These are phyloP conservation scores for Pichia sp. DNA, from an alignment of 1,139 yeast species.

Conservation along the genomic window DNA sequence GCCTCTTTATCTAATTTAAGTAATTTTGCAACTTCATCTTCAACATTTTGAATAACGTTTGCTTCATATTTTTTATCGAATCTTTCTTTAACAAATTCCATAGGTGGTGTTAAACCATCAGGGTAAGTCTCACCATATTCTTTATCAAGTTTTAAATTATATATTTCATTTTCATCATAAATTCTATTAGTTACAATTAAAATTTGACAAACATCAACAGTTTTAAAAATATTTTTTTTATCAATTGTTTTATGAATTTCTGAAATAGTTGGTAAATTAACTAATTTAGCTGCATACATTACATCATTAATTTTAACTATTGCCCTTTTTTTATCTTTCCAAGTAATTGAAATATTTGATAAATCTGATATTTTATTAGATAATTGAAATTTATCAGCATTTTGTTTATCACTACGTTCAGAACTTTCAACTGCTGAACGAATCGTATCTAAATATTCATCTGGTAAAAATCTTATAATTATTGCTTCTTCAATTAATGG, in stretches of 20 bases:
- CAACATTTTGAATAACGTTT: conserved; percentile 59
- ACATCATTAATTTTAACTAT: conserved; percentile 49
- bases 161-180: conserved; percentile 47
- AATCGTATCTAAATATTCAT: conserved; percentile 66
- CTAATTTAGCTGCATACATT: conserved; percentile 73
- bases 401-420: conserved; percentile 13
- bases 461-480: conserved; percentile 71
- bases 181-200: conserved; percentile 66
- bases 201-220: conserved; percentile 83
- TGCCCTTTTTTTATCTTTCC: conserved; percentile 78
- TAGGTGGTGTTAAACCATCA: conserved; percentile 84
- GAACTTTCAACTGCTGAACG: conserved; percentile 76
- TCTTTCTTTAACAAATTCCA: conserved; percentile 50
- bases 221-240: conserved; percentile 80
- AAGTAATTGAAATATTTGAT: conserved; percentile 64
- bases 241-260: conserved; percentile 90
- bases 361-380: conserved; percentile 38
- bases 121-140: conserved; percentile 43
- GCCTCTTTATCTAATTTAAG: conserved; percentile 77
- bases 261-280: conserved; percentile 85
- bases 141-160: conserved; percentile 34
- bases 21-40: conserved; percentile 70
- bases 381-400: too few relatives aligned
- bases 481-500: conserved; percentile 88
- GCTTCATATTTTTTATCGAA: conserved; percentile 47